These are phyloP conservation scores for Peribolospora baueri DNA, from an alignment of 768 basidiomycete species.

Conservation along the genomic window DNA sequence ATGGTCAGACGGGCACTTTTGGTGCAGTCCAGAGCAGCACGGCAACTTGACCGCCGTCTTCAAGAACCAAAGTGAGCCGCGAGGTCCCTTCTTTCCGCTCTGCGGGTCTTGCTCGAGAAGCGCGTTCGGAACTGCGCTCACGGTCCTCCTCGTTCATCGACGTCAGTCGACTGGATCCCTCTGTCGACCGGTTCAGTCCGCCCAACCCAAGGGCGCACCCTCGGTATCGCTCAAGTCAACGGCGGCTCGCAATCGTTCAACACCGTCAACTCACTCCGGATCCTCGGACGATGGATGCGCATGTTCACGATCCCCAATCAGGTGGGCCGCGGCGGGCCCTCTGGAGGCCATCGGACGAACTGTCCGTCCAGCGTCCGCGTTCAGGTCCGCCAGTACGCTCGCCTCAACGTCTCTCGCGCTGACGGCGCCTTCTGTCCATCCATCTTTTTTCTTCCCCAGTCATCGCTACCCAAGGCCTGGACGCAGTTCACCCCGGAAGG, in stretches of 20 bases:
- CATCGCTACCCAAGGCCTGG: slow-evolving; percentile 18
- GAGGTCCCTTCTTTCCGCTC: neutral
- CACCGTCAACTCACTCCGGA: slow-evolving; percentile 17
- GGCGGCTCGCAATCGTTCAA: slow-evolving; percentile 15
- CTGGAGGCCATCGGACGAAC: too few species aligned
- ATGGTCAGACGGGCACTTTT: slow-evolving; percentile 14
- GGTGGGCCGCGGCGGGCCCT: too few species aligned
- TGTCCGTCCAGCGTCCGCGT: too few species aligned
- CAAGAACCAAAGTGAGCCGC: slow-evolving; percentile 19
- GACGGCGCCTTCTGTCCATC: neutral
- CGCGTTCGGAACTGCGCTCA: neutral
- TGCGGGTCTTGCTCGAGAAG: neutral
- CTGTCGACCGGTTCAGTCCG: slow-evolving; percentile 17
- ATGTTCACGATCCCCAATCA: slow-evolving; percentile 11
- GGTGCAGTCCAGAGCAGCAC: slow-evolving; percentile 18
- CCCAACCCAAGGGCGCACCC: slow-evolving; percentile 19
- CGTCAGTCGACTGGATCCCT: slow-evolving; percentile 21
- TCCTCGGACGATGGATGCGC: slow-evolving; percentile 20
- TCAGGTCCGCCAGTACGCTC: neutral
- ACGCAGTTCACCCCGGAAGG: slow-evolving; percentile 15
- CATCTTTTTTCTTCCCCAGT: slow-evolving; percentile 7
- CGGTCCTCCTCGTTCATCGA: neutral
- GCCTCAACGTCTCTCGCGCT: neutral
- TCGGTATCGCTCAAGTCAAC: slow-evolving; percentile 19
- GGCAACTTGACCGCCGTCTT: slow-evolving; percentile 19